Base-by-base conservation (phyloP, 495 filamentous ascomycete genomes). In the Chaetomium fimeti region DNA sequence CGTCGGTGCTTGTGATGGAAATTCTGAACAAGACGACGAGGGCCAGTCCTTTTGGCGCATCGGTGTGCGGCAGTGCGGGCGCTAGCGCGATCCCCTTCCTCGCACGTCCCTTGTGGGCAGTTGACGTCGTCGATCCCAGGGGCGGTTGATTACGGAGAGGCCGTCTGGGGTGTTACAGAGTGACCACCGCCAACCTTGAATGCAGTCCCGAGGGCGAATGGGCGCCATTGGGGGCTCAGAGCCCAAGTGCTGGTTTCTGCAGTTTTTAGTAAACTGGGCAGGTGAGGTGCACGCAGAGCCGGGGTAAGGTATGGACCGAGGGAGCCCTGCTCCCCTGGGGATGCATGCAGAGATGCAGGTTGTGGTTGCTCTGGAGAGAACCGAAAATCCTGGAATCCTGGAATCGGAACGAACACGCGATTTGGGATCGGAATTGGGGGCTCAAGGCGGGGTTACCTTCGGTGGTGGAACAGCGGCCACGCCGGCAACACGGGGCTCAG, bases 11-110 rank as follows among this genome's bases (percentile, higher is more conserved):
- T 51, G 49, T 60, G 64, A 69, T 66, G 58, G 27, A 60, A 67
- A 66, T 47, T 57, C 60, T 42, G 67, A 20, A 66, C 6, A 56
- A 56, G 64, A 42, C 48, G 56, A 62, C 29, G 57, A 54, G 20
- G 42, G 40, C 38, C 5, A n/a, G 57, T 5, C 8, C 54, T 15
- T 15, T 25, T 20, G 45, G 45, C n/a, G 45, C n/a, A 20, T 20
- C 53, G 29, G n/a, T 36, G 53, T 28, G 38, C 25, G 55, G 43
- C 62, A 59, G 62, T 56, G 56, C 57, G 48, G 32, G 56, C 47
- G 45, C 57, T 55, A 55, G 29, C n/a, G 57, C 57, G 24, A 22
- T 32, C 40, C 32, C 29, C 4, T n/a, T 28, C 22, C 38, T 27
- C 24, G 15, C 24, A 20, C 24, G 15, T 32, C 45, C 42, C 24